Conservation (phyloP, 2,329 filamentous ascomycete species). For the Aureobasidium sp. region DNA sequence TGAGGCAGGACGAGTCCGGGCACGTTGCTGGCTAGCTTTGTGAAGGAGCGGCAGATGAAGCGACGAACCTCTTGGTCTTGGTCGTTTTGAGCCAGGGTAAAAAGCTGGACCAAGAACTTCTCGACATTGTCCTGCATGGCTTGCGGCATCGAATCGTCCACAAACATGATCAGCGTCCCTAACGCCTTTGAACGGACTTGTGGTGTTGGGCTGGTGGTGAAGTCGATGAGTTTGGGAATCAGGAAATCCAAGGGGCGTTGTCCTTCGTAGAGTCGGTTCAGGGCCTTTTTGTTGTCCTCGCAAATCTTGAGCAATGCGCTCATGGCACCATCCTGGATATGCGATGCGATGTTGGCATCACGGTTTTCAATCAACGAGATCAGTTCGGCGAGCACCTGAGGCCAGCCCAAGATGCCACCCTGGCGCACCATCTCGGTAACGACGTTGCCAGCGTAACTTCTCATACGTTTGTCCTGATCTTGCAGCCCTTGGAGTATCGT, state of each 20-base stretch:
- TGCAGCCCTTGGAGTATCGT: constrained; percentile 72
- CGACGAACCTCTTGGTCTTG: constrained; percentile 73
- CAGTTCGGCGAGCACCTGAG: constrained; percentile 78
- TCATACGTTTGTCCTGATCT: constrained; percentile 74
- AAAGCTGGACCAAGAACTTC: constrained; percentile 72
- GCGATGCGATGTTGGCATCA: constrained; percentile 57
- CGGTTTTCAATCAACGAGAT: constrained; percentile 70
- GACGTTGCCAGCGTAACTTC: constrained; percentile 84
- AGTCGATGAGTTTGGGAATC: constrained; percentile 83
- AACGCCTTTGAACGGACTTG: constrained; percentile 76
- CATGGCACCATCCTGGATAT: constrained; percentile 89
- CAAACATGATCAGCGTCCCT: constrained; percentile 84
- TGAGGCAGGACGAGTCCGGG: constrained; percentile 88
- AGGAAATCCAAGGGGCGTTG: constrained; percentile 82
- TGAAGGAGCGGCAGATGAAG: constrained; percentile 89
- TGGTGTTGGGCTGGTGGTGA: constrained; percentile 67
- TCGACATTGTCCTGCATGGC: constrained; percentile 77
- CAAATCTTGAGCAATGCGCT: constrained; percentile 89
- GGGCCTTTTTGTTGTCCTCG: constrained; percentile 82
- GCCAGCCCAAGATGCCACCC: constrained; percentile 84
- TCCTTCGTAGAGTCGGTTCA: constrained; percentile 82
- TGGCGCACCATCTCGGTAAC: constrained; percentile 84
- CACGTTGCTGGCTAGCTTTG: constrained; percentile 81
- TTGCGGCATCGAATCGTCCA: constrained; percentile 63
- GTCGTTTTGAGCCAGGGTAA: constrained; percentile 66